phyloP scores from a whole-genome alignment of 768 basidiomycete species.

The Mycena vulgaris region DNA sequence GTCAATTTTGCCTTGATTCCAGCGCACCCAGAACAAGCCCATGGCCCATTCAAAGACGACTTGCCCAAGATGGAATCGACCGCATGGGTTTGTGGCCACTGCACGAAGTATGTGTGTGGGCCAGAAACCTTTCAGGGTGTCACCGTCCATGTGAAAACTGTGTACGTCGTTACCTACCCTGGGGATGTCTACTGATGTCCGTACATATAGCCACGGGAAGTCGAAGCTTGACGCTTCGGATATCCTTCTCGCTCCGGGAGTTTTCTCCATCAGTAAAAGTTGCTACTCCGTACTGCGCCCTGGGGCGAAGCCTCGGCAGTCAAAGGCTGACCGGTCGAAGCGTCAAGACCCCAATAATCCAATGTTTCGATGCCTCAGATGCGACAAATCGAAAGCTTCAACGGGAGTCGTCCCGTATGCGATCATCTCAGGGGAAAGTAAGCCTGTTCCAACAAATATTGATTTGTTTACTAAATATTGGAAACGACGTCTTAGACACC shows the following conservation, averaged over 20 bases:
- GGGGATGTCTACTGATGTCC: not conserved
- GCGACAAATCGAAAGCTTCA: not conserved
- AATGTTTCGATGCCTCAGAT: not conserved
- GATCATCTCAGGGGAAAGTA: not conserved
- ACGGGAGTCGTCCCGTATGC: not conserved
- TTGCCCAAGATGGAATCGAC: not conserved
- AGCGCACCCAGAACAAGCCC: not conserved
- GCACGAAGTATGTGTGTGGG: not conserved
- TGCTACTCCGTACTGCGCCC: not conserved
- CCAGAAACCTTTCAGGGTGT: not conserved
- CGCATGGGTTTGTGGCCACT: slow-evolving; percentile 5
- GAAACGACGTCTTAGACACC: not conserved
- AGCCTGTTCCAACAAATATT: not conserved
- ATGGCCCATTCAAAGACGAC: not conserved
- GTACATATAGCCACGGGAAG: not conserved
- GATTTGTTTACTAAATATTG: not conserved
- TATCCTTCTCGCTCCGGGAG: not conserved
- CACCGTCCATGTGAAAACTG: not conserved
- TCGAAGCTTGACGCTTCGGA: not conserved
- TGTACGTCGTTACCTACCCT: not conserved
- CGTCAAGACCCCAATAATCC: no score
- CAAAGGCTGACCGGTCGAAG: no score
- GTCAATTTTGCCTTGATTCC: not conserved
- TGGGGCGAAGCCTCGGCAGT: not conserved
- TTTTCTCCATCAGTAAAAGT: not conserved